Percentiles rank a stretch among this genome's conserved stretches.
These are phyloP conservation scores for Elaeis oleifera DNA, from an alignment of 202 grass and related monocot species.

Conservation along the genomic window DNA sequence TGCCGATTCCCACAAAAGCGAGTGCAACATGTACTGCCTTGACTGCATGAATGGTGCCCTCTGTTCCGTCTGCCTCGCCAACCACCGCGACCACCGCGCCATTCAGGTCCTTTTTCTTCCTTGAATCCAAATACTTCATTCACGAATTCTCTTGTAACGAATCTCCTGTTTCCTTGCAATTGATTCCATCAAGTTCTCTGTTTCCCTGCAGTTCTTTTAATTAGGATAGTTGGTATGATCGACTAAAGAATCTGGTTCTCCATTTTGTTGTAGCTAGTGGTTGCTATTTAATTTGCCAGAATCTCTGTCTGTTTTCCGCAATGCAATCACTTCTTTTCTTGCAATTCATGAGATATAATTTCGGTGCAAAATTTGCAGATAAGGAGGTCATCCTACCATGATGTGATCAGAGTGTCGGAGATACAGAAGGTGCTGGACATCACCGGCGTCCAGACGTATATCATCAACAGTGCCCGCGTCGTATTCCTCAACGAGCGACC, in stretches of 20 bases:
- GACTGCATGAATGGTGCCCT: slow-evolving; percentile 19
- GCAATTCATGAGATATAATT: not conserved
- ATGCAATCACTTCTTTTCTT: too few relatives aligned
- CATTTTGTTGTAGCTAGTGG: too few relatives aligned
- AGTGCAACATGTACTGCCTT: slow-evolving; percentile 25
- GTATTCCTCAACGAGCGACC: slow-evolving; percentile 95
- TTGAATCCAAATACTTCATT: too few relatives aligned
- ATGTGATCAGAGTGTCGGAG: slow-evolving; percentile 89
- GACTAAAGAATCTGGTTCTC: too few relatives aligned
- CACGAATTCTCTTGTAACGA: not conserved
- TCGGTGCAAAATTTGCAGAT: slow-evolving; percentile 39
- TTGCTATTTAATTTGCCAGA: not conserved
- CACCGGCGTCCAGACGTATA: slow-evolving; percentile 83
- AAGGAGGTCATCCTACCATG: slow-evolving; percentile 93
- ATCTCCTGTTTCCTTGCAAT: not conserved
- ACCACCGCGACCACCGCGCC: slow-evolving; percentile 12
- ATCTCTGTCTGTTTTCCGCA: not conserved
- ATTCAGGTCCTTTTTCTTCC: slow-evolving; percentile 1
- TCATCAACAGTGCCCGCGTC: slow-evolving; percentile 94
- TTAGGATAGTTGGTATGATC: too few relatives aligned
- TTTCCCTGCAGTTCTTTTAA: too few relatives aligned
- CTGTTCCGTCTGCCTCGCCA: slow-evolving; percentile 14
- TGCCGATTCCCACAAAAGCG: slow-evolving; percentile 11
- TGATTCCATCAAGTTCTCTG: not conserved
- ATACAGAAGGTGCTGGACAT: slow-evolving; percentile 92